Evolutionary conservation across 306 rosid genomes (phyloP).

Genomic region (Castanea sativa): DNA sequence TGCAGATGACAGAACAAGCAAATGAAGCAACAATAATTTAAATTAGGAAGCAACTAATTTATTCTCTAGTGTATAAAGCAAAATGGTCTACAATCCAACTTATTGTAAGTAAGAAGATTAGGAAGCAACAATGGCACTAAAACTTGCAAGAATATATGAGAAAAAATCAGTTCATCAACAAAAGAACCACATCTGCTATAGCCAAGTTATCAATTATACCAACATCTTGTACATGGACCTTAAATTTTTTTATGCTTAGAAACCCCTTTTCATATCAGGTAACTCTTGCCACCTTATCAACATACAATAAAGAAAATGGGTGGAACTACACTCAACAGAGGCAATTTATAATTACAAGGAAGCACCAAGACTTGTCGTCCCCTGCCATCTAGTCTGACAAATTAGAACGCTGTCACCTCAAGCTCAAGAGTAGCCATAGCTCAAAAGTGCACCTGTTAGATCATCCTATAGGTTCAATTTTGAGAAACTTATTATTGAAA

Average conservation of each 20-base stretch:
- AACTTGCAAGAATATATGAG: background rate
- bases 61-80: no score
- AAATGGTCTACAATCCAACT: no score
- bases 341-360: background rate
- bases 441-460: background rate
- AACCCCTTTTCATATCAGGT: background rate
- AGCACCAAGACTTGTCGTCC: constrained; percentile 8
- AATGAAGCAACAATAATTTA: background rate
- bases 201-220: constrained; percentile 1
- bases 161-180: constrained; percentile 2
- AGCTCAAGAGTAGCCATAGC: background rate
- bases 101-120: background rate
- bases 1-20: background rate
- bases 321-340: background rate
- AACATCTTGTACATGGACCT: background rate
- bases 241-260: background rate
- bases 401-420: background rate
- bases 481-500: background rate
- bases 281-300: background rate
- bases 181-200: constrained; percentile 1
- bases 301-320: background rate
- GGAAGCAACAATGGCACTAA: constrained; percentile 15
- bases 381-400: background rate
- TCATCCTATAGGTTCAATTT: constrained; percentile 4
- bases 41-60: no score